Evolutionary conservation across 176 grass and related monocot genomes (phyloP), one percentile per base, ranked within the genome.

Genomic region (Carex scoparia): DNA sequence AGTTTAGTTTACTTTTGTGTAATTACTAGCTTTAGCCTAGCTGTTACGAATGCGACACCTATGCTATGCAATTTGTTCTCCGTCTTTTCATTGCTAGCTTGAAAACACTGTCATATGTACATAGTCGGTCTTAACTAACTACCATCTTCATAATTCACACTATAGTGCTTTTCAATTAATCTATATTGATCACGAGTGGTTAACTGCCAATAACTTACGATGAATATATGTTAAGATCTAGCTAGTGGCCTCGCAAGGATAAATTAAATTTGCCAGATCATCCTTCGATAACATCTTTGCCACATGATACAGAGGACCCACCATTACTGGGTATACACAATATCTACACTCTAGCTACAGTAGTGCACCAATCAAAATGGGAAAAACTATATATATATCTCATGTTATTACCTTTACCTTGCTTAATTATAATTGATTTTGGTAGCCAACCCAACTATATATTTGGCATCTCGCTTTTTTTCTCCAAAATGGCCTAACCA

Each of bases 391-490:
- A 10, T 49, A 1, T 49, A 10, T 75, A 53, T 69, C 42, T 54
- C 65, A 83, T 83, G 61, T 8, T 46, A 42, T 46, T 1, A 49
- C 48, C 48, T 83, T 68, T 68, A 83, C 81, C 65, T 69, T 69
- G 63, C 42, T 69, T 69, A 23, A 23, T 23, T 23, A 83, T 79
- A 58, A 79, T 65, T 67, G 46, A 83, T 67, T 83, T 83, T 83
- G 61, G 81, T 56, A 56, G 81, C 81, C 81, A 83, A 69, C 61
- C 81, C 81, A 83, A 69, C 61, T 56, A 54, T 49, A 49, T 49
- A 49, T 49, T 83, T 83, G 62, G 62, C 27, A n/a, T 30, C 10
- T 67, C 42, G 5, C 46, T 55, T 83, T 68, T 67, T 15, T 69
- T 35, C 32, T 83, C 19, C 62, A 66, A 69, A 83, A 83, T 66